These are phyloP conservation scores for Sequoia sempervirens DNA, from an alignment of 75 land plant genomes.

Conservation along the genomic window DNA sequence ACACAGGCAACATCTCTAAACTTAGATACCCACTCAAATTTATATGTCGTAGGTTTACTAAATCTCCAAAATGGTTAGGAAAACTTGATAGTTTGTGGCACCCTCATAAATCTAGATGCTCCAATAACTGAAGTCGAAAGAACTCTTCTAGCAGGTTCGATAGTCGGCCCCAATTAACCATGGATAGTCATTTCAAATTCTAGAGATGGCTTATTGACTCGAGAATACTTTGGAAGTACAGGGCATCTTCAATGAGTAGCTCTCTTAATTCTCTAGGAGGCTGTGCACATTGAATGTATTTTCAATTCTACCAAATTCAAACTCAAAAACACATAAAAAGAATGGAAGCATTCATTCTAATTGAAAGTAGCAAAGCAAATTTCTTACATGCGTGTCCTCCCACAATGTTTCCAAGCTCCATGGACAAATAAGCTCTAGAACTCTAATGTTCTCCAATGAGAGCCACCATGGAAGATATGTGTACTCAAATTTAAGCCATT, in stretches of 20 bases:
- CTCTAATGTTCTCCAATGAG: background rate
- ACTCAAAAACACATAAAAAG: no score
- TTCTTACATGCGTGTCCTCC: background rate
- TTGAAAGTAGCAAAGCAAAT: background rate
- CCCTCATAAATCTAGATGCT: background rate
- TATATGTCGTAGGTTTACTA: background rate
- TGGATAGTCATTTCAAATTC: no score
- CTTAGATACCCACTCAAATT: background rate
- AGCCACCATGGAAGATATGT: background rate
- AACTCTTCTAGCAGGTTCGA: background rate
- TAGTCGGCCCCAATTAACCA: no score
- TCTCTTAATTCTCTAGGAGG: background rate
- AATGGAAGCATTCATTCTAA: no score
- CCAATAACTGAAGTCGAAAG: background rate
- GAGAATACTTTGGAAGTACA: background rate
- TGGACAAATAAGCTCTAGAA: background rate
- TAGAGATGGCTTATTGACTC: background rate
- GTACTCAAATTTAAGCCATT: background rate
- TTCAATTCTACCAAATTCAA: background rate
- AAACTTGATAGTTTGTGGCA: background rate
- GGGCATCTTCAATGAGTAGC: background rate
- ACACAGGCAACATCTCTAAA: background rate
- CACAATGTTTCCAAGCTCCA: fast-evolving
- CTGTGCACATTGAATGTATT: background rate
- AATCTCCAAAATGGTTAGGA: background rate